Evolutionary conservation across 345 rosid species (phyloP), one percentile per base, ranked within the genome.

Genomic region (Pugionium cornutum): DNA sequence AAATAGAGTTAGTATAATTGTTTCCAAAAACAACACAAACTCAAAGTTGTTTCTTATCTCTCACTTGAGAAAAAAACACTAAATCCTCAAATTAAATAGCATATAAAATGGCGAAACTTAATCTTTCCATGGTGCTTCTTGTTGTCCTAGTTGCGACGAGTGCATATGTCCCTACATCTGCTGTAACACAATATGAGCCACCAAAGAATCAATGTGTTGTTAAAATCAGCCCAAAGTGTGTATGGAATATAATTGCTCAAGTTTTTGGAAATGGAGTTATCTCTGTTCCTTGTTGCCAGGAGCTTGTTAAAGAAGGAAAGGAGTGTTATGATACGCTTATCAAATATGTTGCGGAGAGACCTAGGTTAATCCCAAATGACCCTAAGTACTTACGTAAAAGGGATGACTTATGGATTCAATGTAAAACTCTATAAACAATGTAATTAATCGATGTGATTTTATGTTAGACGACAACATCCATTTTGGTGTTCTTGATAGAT

Each of bases 271-370:
- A 41, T 42, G 28, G 41, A 4, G 2, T 4, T 4, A 27, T 29
- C 39, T 42, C 64, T 3, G n/a, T 11, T 60, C 3, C 30, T 33
- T 60, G 65, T 2, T 60, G 66, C 2, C 31, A 26, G 0, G 66
- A 61, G 6, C 53, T 61, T 45, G 43, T 61, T 7, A 18, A 46
- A 46, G 43, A 61, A 34, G 53, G 66, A 44, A 61, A 47, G 6
- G 26, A 32, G 5, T 61, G 53, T 26, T 43, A 61, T 5, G 42
- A 61, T 1, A 61, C 4, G 1, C 33, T 46, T 32, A 61, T 61
- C 41, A 46, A 46, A 45, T 61, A 61, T 18, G 46, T 45, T 8
- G 25, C 41, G 0, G 44, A 61, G 8, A 62, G 54, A 62, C 54
- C 43, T 6, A 4, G n/a, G 7, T 59, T 39, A 40, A 39, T 1